Percentiles rank a stretch among this genome's conserved stretches.
These are phyloP conservation scores for Clitoria ternatea DNA, from an alignment of 306 rosid genomes.

Conservation along the genomic window DNA sequence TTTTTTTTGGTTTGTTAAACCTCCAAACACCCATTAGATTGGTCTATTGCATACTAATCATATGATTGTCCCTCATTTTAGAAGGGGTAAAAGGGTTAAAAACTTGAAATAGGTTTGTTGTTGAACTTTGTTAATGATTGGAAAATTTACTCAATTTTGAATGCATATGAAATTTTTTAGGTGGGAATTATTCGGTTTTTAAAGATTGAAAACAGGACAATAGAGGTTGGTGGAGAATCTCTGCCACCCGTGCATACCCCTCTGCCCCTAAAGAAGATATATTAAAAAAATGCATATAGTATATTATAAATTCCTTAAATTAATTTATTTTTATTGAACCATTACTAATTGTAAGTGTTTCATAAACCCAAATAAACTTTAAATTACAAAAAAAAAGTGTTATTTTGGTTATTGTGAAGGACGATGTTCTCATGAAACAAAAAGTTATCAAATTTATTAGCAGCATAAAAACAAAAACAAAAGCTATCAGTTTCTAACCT, in stretches of 20 bases:
- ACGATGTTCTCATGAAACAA: slow-evolving; percentile 4
- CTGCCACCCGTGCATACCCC: slow-evolving; percentile 14
- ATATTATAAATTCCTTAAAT: not conserved
- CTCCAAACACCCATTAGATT: no score
- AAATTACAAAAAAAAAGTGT: not conserved
- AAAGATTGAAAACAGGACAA: not conserved
- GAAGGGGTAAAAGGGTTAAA: no score
- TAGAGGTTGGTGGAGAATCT: not conserved
- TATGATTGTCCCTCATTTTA: not conserved
- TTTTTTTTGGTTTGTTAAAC: no score
- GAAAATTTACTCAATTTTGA: not conserved
- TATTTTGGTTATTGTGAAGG: not conserved
- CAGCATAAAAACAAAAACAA: not conserved
- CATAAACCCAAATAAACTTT: not conserved
- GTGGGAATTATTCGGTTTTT: slow-evolving; percentile 1
- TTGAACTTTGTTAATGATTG: not conserved
- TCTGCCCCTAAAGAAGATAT: not conserved
- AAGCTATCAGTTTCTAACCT: slow-evolving; percentile 2
- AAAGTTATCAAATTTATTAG: not conserved
- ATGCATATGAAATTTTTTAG: not conserved
- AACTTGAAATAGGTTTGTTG: not conserved
- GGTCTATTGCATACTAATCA: no score
- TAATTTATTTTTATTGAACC: not conserved
- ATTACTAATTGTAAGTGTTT: not conserved
- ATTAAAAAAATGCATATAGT: not conserved